Conservation (phyloP, 352 stramenopile genomes). For the Phytophthora meadii region DNA sequence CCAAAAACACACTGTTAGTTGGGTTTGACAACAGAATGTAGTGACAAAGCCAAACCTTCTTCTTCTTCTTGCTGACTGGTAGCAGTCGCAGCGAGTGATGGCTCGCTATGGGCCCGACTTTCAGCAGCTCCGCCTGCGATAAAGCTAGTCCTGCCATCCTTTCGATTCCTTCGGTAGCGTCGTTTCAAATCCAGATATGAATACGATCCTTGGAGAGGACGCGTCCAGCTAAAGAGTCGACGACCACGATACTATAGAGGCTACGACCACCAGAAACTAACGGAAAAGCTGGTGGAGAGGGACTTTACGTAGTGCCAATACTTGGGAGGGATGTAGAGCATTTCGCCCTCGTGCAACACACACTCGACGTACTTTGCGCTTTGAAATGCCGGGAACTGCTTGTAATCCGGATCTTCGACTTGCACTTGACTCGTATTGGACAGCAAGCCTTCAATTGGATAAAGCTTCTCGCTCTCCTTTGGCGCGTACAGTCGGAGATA, state of each 20-base stretch:
- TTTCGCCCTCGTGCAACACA: conserved; percentile 70
- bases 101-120: conserved; percentile 79
- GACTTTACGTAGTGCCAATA: conserved; percentile 91
- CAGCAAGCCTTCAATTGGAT: conserved; percentile 84
- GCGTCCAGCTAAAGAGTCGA: conserved; percentile 6
- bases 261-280: conserved; percentile 85
- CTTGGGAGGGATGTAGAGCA: conserved; percentile 89
- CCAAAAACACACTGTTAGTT: neutral
- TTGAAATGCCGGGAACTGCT: conserved; percentile 60
- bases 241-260: neutral
- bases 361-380: conserved; percentile 73
- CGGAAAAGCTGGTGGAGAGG: conserved; percentile 81
- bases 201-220: conserved; percentile 23
- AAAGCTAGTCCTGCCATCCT: conserved; percentile 60
- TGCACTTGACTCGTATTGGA: conserved; percentile 87
- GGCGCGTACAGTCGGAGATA: conserved; percentile 86
- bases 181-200: conserved; percentile 21
- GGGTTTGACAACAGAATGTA: no score
- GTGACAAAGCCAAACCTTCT: conserved; percentile 52
- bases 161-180: neutral
- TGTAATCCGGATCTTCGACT: conserved; percentile 58
- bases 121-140: conserved; percentile 79
- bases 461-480: conserved; percentile 72
- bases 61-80: conserved; percentile 88
- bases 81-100: conserved; percentile 80